Conservation (phyloP, 164 flowering plant species). For the Echeveria elegans region DNA sequence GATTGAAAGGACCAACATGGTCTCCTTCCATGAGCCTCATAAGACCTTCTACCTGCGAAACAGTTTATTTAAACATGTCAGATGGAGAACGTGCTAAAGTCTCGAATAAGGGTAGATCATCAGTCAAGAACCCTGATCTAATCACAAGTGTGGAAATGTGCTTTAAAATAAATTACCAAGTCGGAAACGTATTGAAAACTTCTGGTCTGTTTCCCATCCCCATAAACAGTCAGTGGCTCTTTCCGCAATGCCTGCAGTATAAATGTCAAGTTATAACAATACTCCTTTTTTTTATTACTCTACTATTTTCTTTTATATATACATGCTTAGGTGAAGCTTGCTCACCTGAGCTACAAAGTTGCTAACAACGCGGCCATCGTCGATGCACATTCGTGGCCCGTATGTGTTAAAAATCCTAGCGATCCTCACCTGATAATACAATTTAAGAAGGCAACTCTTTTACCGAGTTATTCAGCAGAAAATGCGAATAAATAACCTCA, state of each 20-base stretch:
- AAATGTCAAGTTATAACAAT: too few species aligned
- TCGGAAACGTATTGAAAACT: conserved; percentile 48
- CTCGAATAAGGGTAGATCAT: background rate
- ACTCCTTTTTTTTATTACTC: too few species aligned
- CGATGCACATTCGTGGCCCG: conserved; percentile 40
- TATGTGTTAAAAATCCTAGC: conserved; percentile 39
- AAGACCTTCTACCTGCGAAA: background rate
- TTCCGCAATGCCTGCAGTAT: conserved; percentile 34
- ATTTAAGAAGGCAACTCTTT: background rate
- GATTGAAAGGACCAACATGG: conserved; percentile 5
- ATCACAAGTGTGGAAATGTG: background rate
- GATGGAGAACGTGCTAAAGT: background rate
- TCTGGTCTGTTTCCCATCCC: conserved; percentile 48
- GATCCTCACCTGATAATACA: conserved; percentile 24
- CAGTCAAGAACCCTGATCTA: background rate
- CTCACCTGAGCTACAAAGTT: conserved; percentile 36
- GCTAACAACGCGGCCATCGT: conserved; percentile 40
- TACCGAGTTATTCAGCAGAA: background rate
- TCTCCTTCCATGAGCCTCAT: conserved; percentile 3
- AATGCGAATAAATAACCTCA: conserved; percentile 22
- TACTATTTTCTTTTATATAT: too few species aligned
- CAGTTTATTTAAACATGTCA: too few species aligned
- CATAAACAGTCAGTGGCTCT: conserved; percentile 45
- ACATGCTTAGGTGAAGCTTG: background rate
- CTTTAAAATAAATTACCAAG: conserved; percentile 21